These are phyloP conservation scores for Arctostaphylos glauca DNA, from an alignment of 148 eudicot genomes.

Conservation along the genomic window DNA sequence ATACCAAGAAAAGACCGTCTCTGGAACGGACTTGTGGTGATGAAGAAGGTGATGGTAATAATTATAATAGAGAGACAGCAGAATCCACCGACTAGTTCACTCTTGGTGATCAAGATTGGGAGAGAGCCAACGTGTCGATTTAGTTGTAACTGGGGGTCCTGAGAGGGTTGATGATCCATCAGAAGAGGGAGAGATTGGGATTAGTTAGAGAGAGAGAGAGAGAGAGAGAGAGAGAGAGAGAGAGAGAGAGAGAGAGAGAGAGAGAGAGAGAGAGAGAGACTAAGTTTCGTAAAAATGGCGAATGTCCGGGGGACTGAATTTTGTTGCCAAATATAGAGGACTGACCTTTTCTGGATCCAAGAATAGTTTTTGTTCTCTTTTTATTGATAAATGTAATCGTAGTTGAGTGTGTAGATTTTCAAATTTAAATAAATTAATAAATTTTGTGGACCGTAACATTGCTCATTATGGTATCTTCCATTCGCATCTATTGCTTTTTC, in stretches of 20 bases:
- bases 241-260: constrained; percentile 1
- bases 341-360: not conserved
- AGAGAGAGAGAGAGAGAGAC: too few species aligned
- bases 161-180: constrained; percentile 52
- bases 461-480: too few species aligned
- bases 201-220: not conserved
- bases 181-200: constrained; percentile 23
- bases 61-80: constrained; percentile 28
- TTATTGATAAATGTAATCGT: too few species aligned
- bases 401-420: too few species aligned
- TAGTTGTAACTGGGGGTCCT: constrained; percentile 6
- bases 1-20: constrained; percentile 15
- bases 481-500: too few species aligned
- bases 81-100: constrained; percentile 21
- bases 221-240: too few species aligned
- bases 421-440: too few species aligned
- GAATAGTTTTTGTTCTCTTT: not conserved
- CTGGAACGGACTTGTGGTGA: constrained; percentile 25
- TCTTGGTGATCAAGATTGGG: constrained; percentile 25
- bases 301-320: not conserved
- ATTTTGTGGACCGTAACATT: too few species aligned
- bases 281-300: not conserved
- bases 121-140: constrained; percentile 11
- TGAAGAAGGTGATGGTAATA: constrained; percentile 19
- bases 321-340: not conserved